Evolutionary conservation across 345 rosid genomes (phyloP).

Genomic region (Bretschneidera sinensis): DNA sequence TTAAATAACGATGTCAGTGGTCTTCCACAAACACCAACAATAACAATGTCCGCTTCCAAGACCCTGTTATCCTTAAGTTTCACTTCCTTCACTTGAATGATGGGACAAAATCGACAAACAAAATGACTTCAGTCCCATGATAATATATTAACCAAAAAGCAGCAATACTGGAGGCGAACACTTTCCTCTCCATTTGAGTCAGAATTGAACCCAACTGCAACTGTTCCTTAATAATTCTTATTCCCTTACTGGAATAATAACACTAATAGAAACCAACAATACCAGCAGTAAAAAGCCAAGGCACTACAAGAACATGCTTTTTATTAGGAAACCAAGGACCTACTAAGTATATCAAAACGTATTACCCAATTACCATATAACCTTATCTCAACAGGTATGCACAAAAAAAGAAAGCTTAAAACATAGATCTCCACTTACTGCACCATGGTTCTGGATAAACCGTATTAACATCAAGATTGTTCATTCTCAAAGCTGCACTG

Average conservation of each 20-base stretch:
- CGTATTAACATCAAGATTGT: slow-evolving; percentile 76
- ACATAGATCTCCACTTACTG: slow-evolving; percentile 50
- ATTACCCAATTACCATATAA: no score
- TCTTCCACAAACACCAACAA: slow-evolving; percentile 96
- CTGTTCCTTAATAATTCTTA: slow-evolving; percentile 77
- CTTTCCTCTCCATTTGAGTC: slow-evolving; percentile 68
- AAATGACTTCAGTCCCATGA: neutral
- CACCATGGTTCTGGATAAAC: no score
- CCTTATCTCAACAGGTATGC: no score
- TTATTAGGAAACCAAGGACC: no score
- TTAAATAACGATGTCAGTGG: slow-evolving; percentile 69
- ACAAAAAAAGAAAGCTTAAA: neutral
- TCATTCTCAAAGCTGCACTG: slow-evolving; percentile 67
- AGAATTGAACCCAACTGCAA: slow-evolving; percentile 72
- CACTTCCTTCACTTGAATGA: slow-evolving; percentile 64
- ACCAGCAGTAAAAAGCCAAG: slow-evolving; percentile 80
- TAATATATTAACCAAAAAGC: neutral
- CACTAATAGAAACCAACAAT: slow-evolving; percentile 87
- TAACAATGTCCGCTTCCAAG: slow-evolving; percentile 68
- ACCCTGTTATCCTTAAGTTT: slow-evolving; percentile 61
- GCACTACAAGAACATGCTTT: slow-evolving; percentile 70
- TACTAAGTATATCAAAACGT: no score
- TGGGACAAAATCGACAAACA: slow-evolving; percentile 1
- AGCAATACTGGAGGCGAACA: neutral
- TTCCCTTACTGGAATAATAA: slow-evolving; percentile 67